Evolutionary conservation across 352 stramenopile genomes (phyloP), one percentile per base, ranked within the genome.

Genomic region (Phytophthora cryptogea): DNA sequence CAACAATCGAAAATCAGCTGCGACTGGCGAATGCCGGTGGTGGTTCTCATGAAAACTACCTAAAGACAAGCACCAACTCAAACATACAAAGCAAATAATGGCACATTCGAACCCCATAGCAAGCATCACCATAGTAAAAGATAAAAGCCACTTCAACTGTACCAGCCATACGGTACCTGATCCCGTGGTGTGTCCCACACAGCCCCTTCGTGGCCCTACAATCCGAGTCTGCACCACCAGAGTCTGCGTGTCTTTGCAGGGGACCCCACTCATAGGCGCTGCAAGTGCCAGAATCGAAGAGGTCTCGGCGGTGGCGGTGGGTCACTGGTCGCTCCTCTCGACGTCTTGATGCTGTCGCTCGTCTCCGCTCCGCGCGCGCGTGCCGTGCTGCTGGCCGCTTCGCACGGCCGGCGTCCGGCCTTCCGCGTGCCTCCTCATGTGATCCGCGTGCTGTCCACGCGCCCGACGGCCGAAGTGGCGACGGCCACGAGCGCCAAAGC

Each of bases 361-460:
- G 44, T 42, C 26, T 54, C 45, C 30, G 54, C 43, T 50, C 52
- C 33, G 9, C 45, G 43, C 33, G 54, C 47, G 14, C 61, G 53
- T n/a, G 51, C 44, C 17, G 55, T 52, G 45, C 41, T 63, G 41
- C 50, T 54, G 17, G 26, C 54, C 8, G 30, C 62, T 35, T 65
- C 54, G 17, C 51, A 51, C 30, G 31, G 50, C 13, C 59, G 54
- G 9, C 51, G 53, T 9, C 4, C 50, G 26, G 20, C 47, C 31
- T 50, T 63, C 30, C 65, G 48, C 10, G 44, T 63, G 17, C 52
- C 57, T 51, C 49, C 58, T 4, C 69, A 59, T 41, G 46, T 82
- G 48, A 68, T 82, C 47, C 80, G 83, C 49, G 68, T 88, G 51
- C 62, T 88, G 40, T 92, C 80, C 41, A 90, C 80, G 54, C 80